Conservation (phyloP, 768 basidiomycete species). For the Steccherinum ochraceum region DNA sequence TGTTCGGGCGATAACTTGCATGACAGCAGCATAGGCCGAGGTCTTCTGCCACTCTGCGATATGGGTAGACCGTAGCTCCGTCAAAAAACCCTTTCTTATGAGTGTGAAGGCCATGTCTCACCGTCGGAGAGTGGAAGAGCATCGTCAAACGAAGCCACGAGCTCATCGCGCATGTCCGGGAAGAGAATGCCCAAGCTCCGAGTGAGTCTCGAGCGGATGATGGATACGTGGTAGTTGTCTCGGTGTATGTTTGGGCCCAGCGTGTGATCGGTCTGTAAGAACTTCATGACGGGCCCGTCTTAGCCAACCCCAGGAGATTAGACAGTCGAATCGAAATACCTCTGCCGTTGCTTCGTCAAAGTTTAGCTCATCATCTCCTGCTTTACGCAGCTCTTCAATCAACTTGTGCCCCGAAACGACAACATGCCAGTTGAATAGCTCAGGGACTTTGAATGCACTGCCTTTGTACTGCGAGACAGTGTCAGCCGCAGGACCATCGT, state of each 20-base stretch:
- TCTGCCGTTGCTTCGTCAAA: constrained; percentile 24
- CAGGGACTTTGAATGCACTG: constrained; percentile 26
- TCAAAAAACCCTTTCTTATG: too few species aligned
- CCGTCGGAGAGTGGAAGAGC: constrained; percentile 21
- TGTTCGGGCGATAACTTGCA: constrained; percentile 21
- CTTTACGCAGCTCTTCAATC: constrained; percentile 35
- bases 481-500: neutral
- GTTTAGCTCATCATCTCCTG: constrained; percentile 33
- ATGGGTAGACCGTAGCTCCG: constrained; percentile 24
- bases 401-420: constrained; percentile 24
- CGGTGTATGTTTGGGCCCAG: neutral
- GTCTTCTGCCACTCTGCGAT: constrained; percentile 21
- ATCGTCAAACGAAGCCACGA: constrained; percentile 19
- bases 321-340: constrained; percentile 18
- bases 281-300: too few species aligned
- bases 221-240: constrained; percentile 16
- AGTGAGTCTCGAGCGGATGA: constrained; percentile 22
- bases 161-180: constrained; percentile 20
- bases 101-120: too few species aligned
- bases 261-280: neutral
- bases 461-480: constrained; percentile 18
- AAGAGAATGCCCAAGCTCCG: constrained; percentile 18
- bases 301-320: neutral
- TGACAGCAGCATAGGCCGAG: constrained; percentile 13
- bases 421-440: constrained; percentile 31